Percentiles rank a stretch among this genome's conserved stretches.
phyloP scores from a whole-genome alignment of 129 eudicot genomes.

The Apium graveolens region DNA sequence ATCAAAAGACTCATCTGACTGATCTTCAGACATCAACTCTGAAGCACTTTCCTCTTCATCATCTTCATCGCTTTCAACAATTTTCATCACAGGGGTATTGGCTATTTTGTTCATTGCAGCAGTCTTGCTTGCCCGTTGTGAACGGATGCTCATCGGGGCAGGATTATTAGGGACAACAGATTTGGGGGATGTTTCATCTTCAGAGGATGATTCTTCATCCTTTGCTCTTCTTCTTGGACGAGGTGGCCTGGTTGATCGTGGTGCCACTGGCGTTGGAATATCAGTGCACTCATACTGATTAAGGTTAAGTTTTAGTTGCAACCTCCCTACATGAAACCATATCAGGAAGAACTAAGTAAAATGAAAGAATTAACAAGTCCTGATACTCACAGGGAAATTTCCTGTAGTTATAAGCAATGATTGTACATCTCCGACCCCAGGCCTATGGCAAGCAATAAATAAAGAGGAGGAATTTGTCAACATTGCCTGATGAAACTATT shows the following conservation, averaged over 20 bases:
- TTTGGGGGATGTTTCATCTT: constrained; percentile 47
- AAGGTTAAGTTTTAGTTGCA: constrained; percentile 45
- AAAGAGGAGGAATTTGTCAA: not conserved
- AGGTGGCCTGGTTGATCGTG: constrained; percentile 42
- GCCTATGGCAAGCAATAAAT: not conserved
- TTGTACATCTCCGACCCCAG: not conserved
- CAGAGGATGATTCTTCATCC: constrained; percentile 57
- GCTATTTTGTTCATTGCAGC: constrained; percentile 71
- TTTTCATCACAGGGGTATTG: constrained; percentile 22
- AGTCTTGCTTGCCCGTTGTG: constrained; percentile 93
- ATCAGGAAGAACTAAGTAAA: not conserved
- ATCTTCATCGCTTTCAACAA: constrained; percentile 22
- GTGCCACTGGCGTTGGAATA: constrained; percentile 64
- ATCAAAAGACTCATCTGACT: constrained; percentile 23
- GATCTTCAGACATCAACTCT: constrained; percentile 60
- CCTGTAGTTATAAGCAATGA: not conserved
- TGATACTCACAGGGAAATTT: not conserved
- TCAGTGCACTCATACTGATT: constrained; percentile 31
- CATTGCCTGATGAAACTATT: not conserved
- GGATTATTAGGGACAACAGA: constrained; percentile 43
- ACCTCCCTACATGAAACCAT: constrained; percentile 34
- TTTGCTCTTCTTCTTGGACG: constrained; percentile 48
- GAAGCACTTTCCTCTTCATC: constrained; percentile 36
- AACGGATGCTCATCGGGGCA: constrained; percentile 38
- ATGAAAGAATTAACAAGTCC: not conserved